Evolutionary conservation across 208 protist species (phyloP).

Genomic region (Crithidia bombi): DNA sequence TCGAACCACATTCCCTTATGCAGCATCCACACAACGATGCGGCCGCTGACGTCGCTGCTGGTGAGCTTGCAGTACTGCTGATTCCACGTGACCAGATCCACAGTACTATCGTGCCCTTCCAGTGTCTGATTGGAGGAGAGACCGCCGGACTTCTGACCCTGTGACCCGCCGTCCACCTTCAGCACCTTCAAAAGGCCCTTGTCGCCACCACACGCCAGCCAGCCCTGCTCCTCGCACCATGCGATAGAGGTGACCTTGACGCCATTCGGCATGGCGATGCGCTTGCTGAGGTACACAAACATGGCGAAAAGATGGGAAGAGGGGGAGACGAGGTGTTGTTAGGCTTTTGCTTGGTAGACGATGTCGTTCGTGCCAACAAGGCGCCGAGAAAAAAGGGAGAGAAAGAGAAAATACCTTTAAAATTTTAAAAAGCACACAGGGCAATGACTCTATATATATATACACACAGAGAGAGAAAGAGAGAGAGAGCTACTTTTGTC

Average conservation of each 20-base stretch:
- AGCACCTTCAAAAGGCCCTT: constrained; percentile 96
- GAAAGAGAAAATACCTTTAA: not conserved
- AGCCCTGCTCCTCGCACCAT: constrained; percentile 96
- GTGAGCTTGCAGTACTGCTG: constrained; percentile 96
- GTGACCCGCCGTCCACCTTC: constrained; percentile 88
- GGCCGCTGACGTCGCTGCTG: constrained; percentile 91
- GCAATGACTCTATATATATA: too few relatives aligned
- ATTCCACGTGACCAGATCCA: constrained; percentile 95
- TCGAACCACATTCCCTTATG: constrained; percentile 98
- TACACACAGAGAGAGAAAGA: too few relatives aligned
- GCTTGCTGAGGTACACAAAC: constrained; percentile 96
- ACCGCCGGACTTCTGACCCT: constrained; percentile 74
- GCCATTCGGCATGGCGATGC: constrained; percentile 96
- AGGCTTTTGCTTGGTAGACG: too few relatives aligned
- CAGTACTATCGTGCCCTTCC: constrained; percentile 88
- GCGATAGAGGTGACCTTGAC: constrained; percentile 82
- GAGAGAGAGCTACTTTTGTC: too few relatives aligned
- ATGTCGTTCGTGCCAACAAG: not conserved
- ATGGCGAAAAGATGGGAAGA: constrained; percentile 47
- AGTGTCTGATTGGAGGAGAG: constrained; percentile 97
- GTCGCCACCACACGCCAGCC: constrained; percentile 96
- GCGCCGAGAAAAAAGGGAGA: not conserved
- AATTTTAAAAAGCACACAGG: too few relatives aligned
- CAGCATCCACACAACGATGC: constrained; percentile 97
- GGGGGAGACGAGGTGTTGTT: too few relatives aligned